These are phyloP conservation scores for Candida patagonica DNA, from an alignment of 805 yeast genomes.

Conservation along the genomic window DNA sequence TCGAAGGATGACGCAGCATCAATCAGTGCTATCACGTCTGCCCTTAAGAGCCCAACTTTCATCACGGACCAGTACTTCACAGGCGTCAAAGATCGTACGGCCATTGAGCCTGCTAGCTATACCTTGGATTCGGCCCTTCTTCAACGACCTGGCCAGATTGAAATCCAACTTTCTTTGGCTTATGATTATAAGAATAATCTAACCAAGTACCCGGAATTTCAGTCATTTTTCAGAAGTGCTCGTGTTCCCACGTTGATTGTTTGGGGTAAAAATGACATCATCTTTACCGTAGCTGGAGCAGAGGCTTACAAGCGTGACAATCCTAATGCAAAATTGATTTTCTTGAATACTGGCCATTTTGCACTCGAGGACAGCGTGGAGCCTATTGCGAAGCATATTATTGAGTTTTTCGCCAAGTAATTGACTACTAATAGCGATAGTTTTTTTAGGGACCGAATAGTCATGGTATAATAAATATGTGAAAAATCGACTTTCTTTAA, in stretches of 20 bases:
- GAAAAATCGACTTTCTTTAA: not conserved
- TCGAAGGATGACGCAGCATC: constrained; percentile 9
- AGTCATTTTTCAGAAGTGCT: constrained; percentile 26
- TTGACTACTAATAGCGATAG: not conserved
- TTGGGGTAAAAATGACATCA: constrained; percentile 36
- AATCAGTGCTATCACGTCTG: constrained; percentile 11
- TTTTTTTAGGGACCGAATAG: not conserved
- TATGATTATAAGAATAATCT: constrained; percentile 32
- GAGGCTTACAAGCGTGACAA: constrained; percentile 31
- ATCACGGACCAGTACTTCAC: constrained; percentile 25
- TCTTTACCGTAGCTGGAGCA: constrained; percentile 32
- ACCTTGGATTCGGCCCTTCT: constrained; percentile 27
- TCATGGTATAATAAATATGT: not conserved
- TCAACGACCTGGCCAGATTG: constrained; percentile 20
- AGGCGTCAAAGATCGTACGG: constrained; percentile 24
- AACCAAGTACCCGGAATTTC: constrained; percentile 31
- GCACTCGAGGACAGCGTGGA: constrained; percentile 27
- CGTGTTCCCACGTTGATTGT: constrained; percentile 30
- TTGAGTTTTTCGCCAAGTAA: constrained; percentile 1
- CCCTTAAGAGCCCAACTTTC: not conserved
- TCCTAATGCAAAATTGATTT: constrained; percentile 23
- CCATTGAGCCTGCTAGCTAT: constrained; percentile 29
- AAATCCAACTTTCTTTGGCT: constrained; percentile 30
- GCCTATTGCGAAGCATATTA: constrained; percentile 28
- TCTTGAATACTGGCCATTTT: constrained; percentile 33